A percentile compares a stretch with the other conserved stretches of the same genome.
Conservation (phyloP, 75 land plant species). For the Cupressus sempervirens region DNA sequence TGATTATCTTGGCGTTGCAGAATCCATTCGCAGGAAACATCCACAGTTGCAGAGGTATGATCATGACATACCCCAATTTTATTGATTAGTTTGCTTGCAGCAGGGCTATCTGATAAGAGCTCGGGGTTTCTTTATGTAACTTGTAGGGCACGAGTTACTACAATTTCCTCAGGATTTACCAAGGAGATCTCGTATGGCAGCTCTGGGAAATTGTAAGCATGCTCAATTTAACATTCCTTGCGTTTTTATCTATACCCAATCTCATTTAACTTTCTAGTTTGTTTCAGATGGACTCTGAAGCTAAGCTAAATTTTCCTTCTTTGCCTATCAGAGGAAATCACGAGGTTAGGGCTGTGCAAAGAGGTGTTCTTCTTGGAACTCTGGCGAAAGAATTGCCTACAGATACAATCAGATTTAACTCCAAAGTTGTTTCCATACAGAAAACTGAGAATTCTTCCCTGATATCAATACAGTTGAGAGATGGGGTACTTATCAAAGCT, state of each 20-base stretch:
- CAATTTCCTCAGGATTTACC: not conserved
- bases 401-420: slow-evolving; percentile 47
- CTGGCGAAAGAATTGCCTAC: slow-evolving; percentile 46
- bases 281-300: not conserved
- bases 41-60: slow-evolving; percentile 16
- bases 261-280: not conserved
- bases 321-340: slow-evolving; percentile 16
- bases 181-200: not conserved
- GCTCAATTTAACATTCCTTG: not conserved
- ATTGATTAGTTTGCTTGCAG: not conserved
- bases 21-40: slow-evolving; percentile 19
- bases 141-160: not conserved
- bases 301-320: not conserved
- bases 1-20: slow-evolving; percentile 42
- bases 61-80: not conserved
- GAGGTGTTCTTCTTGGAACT: slow-evolving; percentile 41
- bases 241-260: not conserved
- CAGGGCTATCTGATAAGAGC: not conserved
- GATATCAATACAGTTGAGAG: slow-evolving; percentile 40
- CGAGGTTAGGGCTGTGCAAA: slow-evolving; percentile 43
- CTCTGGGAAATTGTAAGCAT: not conserved
- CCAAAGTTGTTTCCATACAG: slow-evolving; percentile 48
- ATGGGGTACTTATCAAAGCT: slow-evolving; percentile 21
- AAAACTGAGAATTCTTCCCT: slow-evolving; percentile 13
- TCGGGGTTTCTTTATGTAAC: not conserved